phyloP scores from a whole-genome alignment of 371 early-diverging fungal genomes.

The Batkoa obscura region DNA sequence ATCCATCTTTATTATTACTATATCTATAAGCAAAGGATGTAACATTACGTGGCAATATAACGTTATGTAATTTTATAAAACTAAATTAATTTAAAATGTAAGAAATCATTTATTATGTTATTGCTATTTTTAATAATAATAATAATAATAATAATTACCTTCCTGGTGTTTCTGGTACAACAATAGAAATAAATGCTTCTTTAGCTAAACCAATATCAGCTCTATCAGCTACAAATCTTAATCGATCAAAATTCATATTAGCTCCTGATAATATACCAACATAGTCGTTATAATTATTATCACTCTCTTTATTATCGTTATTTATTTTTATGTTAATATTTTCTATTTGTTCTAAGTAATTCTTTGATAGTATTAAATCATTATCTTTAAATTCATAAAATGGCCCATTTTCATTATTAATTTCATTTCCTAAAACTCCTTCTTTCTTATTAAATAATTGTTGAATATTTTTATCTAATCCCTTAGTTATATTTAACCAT shows the following conservation, averaged over 20 bases:
- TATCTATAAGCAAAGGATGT: slow-evolving; percentile 91
- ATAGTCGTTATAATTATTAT: slow-evolving; percentile 10
- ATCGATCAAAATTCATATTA: slow-evolving; percentile 93
- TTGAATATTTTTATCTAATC: too few species aligned
- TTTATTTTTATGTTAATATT: too few species aligned
- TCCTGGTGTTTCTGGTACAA: slow-evolving; percentile 82
- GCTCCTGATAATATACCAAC: slow-evolving; percentile 74
- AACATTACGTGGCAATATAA: slow-evolving; percentile 60
- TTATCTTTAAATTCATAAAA: neutral
- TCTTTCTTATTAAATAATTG: too few species aligned
- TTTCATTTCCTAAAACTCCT: neutral
- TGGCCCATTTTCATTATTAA: neutral
- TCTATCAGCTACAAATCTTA: slow-evolving; percentile 89
- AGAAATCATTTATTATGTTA: neutral
- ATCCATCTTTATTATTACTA: slow-evolving; percentile 48
- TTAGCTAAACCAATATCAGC: slow-evolving; percentile 74
- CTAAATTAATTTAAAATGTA: slow-evolving; percentile 12
- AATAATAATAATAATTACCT: slow-evolving; percentile 12
- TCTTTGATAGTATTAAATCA: neutral
- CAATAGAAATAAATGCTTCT: slow-evolving; percentile 76
- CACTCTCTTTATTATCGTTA: neutral
- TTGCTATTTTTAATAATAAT: neutral
- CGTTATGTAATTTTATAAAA: slow-evolving; percentile 56
- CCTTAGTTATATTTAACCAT: slow-evolving; percentile 16
- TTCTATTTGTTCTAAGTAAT: too few species aligned